phyloP scores from a whole-genome alignment of 441 rosid genomes.

The Macaranga tanarius region DNA sequence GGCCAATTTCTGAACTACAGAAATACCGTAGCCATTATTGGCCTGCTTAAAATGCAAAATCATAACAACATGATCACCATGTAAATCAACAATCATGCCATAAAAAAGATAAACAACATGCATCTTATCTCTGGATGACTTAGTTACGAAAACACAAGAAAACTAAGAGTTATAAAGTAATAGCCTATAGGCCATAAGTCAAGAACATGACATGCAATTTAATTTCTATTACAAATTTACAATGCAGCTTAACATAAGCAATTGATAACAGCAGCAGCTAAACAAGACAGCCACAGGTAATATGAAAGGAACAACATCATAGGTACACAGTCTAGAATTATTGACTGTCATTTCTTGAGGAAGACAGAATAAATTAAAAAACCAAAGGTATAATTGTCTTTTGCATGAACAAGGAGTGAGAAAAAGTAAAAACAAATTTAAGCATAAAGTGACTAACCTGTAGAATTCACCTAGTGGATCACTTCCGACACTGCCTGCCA shows the following conservation, averaged over 20 bases:
- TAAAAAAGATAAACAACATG: neutral
- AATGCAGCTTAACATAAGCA: neutral
- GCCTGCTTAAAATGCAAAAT: neutral
- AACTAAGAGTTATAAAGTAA: too few relatives aligned
- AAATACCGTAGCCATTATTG: neutral
- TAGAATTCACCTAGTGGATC: conserved; percentile 93
- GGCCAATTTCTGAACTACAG: neutral
- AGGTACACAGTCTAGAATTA: neutral
- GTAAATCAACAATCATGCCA: neutral
- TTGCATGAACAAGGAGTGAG: neutral
- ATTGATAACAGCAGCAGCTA: neutral
- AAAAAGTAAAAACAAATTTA: conserved; percentile 10
- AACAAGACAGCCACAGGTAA: neutral
- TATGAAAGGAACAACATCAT: neutral
- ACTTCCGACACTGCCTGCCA: conserved; percentile 92
- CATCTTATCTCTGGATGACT: neutral
- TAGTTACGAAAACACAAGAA: neutral
- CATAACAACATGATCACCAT: neutral
- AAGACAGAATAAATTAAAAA: too few relatives aligned
- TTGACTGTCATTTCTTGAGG: neutral
- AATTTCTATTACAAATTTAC: neutral
- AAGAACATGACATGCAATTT: neutral
- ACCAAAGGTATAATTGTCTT: neutral
- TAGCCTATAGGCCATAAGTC: neutral
- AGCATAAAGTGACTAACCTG: conserved; percentile 47